Percentiles rank a stretch among this genome's conserved stretches.
These are phyloP conservation scores for Taiozyma sp. DNA, from an alignment of 1,139 yeast genomes.

Conservation along the genomic window DNA sequence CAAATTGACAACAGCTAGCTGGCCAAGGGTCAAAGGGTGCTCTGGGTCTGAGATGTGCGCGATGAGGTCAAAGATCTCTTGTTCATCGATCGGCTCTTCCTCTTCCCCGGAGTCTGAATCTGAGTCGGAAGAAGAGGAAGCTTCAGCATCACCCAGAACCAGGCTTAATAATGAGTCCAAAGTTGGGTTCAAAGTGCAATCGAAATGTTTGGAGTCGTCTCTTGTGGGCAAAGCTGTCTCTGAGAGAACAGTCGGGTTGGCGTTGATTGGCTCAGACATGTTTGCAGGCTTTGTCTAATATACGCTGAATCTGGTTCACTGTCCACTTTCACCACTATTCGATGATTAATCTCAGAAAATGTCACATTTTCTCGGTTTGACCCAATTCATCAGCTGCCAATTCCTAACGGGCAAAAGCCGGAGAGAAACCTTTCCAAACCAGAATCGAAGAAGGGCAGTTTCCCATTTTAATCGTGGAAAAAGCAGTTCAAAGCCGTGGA, in stretches of 20 bases:
- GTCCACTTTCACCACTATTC: no score
- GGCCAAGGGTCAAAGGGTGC: conserved; percentile 93
- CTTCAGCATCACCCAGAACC: neutral
- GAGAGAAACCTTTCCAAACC: neutral
- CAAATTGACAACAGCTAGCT: conserved; percentile 87
- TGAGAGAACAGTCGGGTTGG: conserved; percentile 85
- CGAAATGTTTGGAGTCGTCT: conserved; percentile 22
- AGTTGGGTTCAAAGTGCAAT: conserved; percentile 11
- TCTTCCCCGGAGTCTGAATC: conserved; percentile 32
- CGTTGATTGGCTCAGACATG: conserved; percentile 73
- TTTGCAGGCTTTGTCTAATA: neutral
- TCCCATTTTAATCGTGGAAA: neutral
- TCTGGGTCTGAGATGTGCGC: conserved; percentile 95
- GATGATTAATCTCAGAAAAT: neutral
- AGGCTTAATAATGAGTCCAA: conserved; percentile 6
- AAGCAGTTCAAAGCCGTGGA: neutral
- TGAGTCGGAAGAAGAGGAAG: neutral
- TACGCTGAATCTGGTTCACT: neutral
- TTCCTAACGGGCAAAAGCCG: neutral
- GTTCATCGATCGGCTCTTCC: conserved; percentile 70
- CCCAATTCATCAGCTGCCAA: neutral
- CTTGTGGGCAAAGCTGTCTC: conserved; percentile 73
- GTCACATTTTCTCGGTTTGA: neutral
- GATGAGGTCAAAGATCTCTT: conserved; percentile 68
- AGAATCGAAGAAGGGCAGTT: neutral